A percentile compares a stretch with the other conserved stretches of the same genome.
phyloP scores from a whole-genome alignment of 148 eudicot genomes.

The Euryodendron excelsum region DNA sequence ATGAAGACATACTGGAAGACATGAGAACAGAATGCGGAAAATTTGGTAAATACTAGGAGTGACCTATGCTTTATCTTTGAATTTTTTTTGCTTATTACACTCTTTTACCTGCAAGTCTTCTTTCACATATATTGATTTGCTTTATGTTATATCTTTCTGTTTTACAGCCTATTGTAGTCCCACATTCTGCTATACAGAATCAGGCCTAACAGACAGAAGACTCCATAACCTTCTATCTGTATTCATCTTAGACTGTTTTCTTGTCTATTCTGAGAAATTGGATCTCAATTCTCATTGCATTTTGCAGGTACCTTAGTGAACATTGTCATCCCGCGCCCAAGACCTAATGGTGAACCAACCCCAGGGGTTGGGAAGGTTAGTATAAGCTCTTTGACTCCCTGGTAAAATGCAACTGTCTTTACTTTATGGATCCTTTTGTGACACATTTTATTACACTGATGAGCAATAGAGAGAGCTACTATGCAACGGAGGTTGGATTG shows the following conservation, averaged over 20 bases:
- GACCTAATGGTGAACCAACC: conserved; percentile 54
- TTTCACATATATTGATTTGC: conserved; percentile 11
- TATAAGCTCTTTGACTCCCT: background rate
- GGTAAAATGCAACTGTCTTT: background rate
- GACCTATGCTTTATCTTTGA: background rate
- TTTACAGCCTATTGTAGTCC: conserved; percentile 27
- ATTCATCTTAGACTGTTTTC: conserved; percentile 4
- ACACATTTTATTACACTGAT: background rate
- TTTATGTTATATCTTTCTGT: conserved; percentile 19
- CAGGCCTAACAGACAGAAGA: conserved; percentile 24
- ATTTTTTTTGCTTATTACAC: background rate
- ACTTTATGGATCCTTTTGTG: background rate
- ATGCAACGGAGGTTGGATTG: background rate
- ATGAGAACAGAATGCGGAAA: conserved; percentile 75
- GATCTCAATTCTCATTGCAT: background rate
- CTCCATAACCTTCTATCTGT: conserved; percentile 17
- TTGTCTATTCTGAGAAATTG: conserved; percentile 4
- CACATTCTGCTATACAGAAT: conserved; percentile 19
- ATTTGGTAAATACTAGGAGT: conserved; percentile 42
- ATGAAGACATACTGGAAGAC: conserved; percentile 81
- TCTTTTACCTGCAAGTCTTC: background rate
- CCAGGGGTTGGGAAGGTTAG: conserved; percentile 95
- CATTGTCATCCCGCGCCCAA: conserved; percentile 72
- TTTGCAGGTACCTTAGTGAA: conserved; percentile 72
- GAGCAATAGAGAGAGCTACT: background rate